These are phyloP conservation scores for Maudiozyma turicensis DNA, from an alignment of 805 yeast species.

Conservation along the genomic window DNA sequence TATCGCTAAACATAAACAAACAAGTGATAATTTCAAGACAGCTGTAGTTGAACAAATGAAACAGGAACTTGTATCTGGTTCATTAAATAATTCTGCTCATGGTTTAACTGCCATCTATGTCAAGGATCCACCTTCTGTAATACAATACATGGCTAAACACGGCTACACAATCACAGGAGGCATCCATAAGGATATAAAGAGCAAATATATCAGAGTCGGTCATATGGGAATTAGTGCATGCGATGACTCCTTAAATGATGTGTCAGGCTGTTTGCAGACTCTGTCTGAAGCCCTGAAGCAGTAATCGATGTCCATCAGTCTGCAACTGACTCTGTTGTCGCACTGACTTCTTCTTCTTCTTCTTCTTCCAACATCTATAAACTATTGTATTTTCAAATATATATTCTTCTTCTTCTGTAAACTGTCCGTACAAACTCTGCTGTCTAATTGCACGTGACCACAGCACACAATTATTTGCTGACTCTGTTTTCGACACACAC, in stretches of 20 bases:
- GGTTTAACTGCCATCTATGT: conserved; percentile 80
- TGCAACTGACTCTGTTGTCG: not conserved
- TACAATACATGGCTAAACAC: conserved; percentile 44
- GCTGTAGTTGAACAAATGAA: conserved; percentile 46
- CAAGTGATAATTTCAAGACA: conserved; percentile 57
- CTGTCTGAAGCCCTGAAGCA: not conserved
- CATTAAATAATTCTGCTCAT: conserved; percentile 47
- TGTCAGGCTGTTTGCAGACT: conserved; percentile 25
- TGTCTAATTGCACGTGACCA: too few species aligned
- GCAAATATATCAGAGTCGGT: conserved; percentile 85
- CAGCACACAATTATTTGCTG: too few species aligned
- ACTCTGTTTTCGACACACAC: too few species aligned
- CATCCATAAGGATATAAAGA: conserved; percentile 67
- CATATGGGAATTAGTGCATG: conserved; percentile 86
- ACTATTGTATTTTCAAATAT: too few species aligned
- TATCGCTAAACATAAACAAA: conserved; percentile 50
- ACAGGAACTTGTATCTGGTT: conserved; percentile 51
- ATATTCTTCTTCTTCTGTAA: too few species aligned
- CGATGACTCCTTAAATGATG: conserved; percentile 44
- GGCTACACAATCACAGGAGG: conserved; percentile 87
- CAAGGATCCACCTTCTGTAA: conserved; percentile 56
- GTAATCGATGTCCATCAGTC: not conserved
- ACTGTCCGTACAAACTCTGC: too few species aligned
- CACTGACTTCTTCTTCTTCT: too few species aligned
- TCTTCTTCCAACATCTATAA: too few species aligned